These are phyloP conservation scores for Passiflora organensis DNA, from an alignment of 345 rosid genomes.

Conservation along the genomic window DNA sequence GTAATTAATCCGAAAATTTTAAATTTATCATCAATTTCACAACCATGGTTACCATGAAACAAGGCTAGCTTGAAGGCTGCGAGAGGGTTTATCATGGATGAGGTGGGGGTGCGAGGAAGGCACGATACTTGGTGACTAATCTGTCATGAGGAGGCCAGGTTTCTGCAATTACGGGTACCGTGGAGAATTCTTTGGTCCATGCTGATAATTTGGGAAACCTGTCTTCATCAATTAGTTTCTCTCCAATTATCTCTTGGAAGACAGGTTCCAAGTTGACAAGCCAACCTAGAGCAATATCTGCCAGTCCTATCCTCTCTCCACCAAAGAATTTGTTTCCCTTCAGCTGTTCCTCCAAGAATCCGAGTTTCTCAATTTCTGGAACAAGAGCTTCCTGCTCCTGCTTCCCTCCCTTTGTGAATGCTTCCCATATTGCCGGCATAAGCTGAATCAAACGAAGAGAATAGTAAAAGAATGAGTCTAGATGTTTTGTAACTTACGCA, in stretches of 20 bases:
- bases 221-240: slow-evolving; percentile 18
- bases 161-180: slow-evolving; percentile 22
- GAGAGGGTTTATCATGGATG: too few relatives aligned
- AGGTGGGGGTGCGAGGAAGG: slow-evolving; percentile 2
- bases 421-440: slow-evolving; percentile 17
- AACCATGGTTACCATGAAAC: too few relatives aligned
- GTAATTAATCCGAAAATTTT: too few relatives aligned
- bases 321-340: slow-evolving; percentile 37
- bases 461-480: background rate
- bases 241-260: slow-evolving; percentile 21
- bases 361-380: slow-evolving; percentile 14
- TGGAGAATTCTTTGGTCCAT: slow-evolving; percentile 26
- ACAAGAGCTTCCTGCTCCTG: slow-evolving; percentile 26
- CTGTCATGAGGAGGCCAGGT: slow-evolving; percentile 35
- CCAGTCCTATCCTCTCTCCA: slow-evolving; percentile 33
- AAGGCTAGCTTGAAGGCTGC: too few relatives aligned
- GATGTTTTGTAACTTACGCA: too few relatives aligned
- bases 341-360: slow-evolving; percentile 31
- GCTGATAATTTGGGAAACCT: slow-evolving; percentile 21
- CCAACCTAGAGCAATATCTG: slow-evolving; percentile 38
- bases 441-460: slow-evolving; percentile 11
- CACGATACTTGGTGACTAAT: slow-evolving; percentile 21
- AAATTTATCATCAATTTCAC: too few relatives aligned
- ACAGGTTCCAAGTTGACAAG: slow-evolving; percentile 19
- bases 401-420: slow-evolving; percentile 13